Evolutionary conservation across 2,329 filamentous ascomycete genomes (phyloP).

Genomic region (Rachicladosporium sp.): DNA sequence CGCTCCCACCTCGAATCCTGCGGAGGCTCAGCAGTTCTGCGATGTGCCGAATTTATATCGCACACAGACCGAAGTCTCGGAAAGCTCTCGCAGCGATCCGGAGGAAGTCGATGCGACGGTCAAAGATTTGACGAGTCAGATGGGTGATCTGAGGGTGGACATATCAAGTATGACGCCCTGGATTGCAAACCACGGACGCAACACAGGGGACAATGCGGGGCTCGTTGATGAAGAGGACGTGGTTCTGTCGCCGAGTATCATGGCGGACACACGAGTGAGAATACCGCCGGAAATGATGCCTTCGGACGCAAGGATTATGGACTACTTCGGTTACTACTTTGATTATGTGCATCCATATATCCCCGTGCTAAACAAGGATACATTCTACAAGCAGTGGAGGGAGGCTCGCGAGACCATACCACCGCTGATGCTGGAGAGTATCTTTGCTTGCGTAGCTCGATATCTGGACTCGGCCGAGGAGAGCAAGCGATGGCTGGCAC

Average conservation of each 20-base stretch:
- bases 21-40: too few species aligned
- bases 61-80: constrained; percentile 15
- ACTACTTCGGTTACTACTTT: constrained; percentile 88
- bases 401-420: constrained; percentile 73
- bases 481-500: constrained; percentile 82
- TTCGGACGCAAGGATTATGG: constrained; percentile 63
- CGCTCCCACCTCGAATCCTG: too few species aligned
- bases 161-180: constrained; percentile 82
- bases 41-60: constrained; percentile 11
- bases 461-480: constrained; percentile 72
- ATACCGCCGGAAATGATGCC: constrained; percentile 94
- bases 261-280: constrained; percentile 64
- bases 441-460: constrained; percentile 79
- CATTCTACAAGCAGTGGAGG: constrained; percentile 85
- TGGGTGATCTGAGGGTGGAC: constrained; percentile 79
- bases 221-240: constrained; percentile 58
- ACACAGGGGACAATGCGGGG: constrained; percentile 47
- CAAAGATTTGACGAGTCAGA: constrained; percentile 39
- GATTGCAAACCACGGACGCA: constrained; percentile 52
- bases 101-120: constrained; percentile 21
- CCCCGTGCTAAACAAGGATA: constrained; percentile 69
- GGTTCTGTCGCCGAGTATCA: constrained; percentile 53
- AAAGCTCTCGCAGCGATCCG: constrained; percentile 18
- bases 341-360: constrained; percentile 83
- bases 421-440: constrained; percentile 73